Conservation (phyloP, 768 basidiomycete genomes). For the Tylopilus balloui region DNA sequence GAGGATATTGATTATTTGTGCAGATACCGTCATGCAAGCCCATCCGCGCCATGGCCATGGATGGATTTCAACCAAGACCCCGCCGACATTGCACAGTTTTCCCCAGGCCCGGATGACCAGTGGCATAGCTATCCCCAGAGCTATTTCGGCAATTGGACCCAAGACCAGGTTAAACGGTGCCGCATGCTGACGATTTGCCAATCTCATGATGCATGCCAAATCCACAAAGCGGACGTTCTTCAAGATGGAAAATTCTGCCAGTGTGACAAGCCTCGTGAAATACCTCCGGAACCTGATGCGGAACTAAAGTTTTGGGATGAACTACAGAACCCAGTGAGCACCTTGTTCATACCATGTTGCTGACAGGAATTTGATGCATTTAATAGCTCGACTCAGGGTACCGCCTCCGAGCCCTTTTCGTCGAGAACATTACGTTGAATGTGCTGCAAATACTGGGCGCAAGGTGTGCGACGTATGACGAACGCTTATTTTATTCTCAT, state of each 20-base stretch:
- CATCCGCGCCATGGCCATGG: constrained; percentile 41
- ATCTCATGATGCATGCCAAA: constrained; percentile 8
- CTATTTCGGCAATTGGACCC: constrained; percentile 33
- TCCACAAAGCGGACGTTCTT: constrained; percentile 23
- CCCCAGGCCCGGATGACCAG: neutral
- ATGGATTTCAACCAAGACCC: constrained; percentile 33
- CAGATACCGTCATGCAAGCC: constrained; percentile 36
- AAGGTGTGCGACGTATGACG: constrained; percentile 22
- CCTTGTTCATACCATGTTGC: neutral
- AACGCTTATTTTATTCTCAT: constrained; percentile 1
- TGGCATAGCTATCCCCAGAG: constrained; percentile 31
- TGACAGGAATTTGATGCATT: neutral
- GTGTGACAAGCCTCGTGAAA: constrained; percentile 8
- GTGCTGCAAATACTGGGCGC: constrained; percentile 37
- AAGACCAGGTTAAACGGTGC: constrained; percentile 30
- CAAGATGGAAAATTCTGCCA: constrained; percentile 16
- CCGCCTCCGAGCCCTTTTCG: constrained; percentile 34
- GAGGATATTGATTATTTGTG: constrained; percentile 17
- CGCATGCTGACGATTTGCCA: constrained; percentile 24
- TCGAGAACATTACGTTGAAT: constrained; percentile 32
- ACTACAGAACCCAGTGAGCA: constrained; percentile 27
- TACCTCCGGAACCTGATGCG: constrained; percentile 13
- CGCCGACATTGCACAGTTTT: constrained; percentile 7
- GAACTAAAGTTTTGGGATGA: constrained; percentile 26
- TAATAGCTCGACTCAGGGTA: constrained; percentile 20